These are phyloP conservation scores for Monosporascus sp. DNA, from an alignment of 2,329 filamentous ascomycete genomes.

Conservation along the genomic window DNA sequence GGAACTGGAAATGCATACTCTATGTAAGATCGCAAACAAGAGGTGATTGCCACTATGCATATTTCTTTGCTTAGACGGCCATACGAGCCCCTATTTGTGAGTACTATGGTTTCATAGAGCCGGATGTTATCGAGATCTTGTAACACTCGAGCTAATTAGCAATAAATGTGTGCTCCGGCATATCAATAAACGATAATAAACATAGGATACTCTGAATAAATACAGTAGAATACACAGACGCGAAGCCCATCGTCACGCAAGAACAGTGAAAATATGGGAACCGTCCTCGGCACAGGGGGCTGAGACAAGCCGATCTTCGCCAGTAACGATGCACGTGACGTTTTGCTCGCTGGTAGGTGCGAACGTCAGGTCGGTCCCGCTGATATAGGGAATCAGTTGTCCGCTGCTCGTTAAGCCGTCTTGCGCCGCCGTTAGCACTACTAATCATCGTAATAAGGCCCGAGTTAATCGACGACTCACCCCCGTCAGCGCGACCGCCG, in stretches of 20 bases:
- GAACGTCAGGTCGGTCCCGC: conserved; percentile 36
- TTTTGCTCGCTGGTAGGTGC: conserved; percentile 39
- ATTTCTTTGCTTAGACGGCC: too few relatives aligned
- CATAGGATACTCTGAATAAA: background rate
- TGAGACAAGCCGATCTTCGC: conserved; percentile 27
- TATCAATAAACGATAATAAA: too few relatives aligned
- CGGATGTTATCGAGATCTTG: too few relatives aligned
- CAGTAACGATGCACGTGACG: conserved; percentile 38
- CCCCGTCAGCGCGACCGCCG: conserved; percentile 44
- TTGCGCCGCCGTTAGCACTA: conserved; percentile 10
- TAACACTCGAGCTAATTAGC: too few relatives aligned
- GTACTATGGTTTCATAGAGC: too few relatives aligned
- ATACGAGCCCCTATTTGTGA: too few relatives aligned
- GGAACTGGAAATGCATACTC: too few relatives aligned
- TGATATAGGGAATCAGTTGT: conserved; percentile 45
- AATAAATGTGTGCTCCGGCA: too few relatives aligned
- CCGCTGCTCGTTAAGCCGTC: conserved; percentile 41
- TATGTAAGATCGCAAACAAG: too few relatives aligned
- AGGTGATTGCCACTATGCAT: too few relatives aligned
- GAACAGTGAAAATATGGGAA: conserved; percentile 24
- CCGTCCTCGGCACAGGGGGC: conserved; percentile 23
- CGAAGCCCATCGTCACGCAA: conserved; percentile 7
- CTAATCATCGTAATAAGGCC: too few relatives aligned
- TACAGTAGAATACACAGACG: background rate
- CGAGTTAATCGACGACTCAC: conserved; percentile 21